Evolutionary conservation across 2,329 filamentous ascomycete species (phyloP), one percentile per base, ranked within the genome.

Genomic region (Dactylellina cionopaga): DNA sequence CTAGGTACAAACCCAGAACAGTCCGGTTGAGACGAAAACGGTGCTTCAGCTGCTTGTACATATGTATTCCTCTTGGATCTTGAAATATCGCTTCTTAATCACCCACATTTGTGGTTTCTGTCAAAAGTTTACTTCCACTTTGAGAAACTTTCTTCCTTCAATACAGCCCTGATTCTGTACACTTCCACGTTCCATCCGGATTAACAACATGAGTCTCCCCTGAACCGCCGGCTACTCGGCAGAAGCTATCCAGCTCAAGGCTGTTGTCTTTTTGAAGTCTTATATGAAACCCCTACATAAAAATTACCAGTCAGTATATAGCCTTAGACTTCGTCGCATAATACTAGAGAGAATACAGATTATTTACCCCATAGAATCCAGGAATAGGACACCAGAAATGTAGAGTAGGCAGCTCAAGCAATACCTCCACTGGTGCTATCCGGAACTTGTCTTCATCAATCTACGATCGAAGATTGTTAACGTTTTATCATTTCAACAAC

Each of bases 381-480:
- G 66, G 66, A 43, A 71, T 64, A 2, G 66, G 66, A 19, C 33
- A 64, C 66, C 58, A 71, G n/a, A 71, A 15, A 37, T 52, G 51
- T 22, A 52, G 15, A 13, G 13, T 54, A 5, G 49, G 58, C 2
- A 71, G 3, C 27, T 71, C 66, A 11, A 64, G 58, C 5, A 71
- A 35, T 19, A 64, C 51, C 27, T 64, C 66, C 3, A 71, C 11
- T 1, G 58, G 33, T 13, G 66, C 58, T 10, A 46, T 71, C 17
- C 58, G 41, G 10, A 71, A 51, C 27, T 43, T 71, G 25, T 59
- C 15, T 17, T 64, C 51, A 6, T 46, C n/a, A 15, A 71, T 37
- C 66, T 71, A 46, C 17, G 31, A 3, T 17, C n/a, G 5, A 15
- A 5, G 2, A 22, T 13, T 15, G 13, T 64, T 25, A 64, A 39